Percentiles rank a stretch among this genome's conserved stretches.
phyloP scores from a whole-genome alignment of 495 filamentous ascomycete genomes.

The Trichoderma reesei region DNA sequence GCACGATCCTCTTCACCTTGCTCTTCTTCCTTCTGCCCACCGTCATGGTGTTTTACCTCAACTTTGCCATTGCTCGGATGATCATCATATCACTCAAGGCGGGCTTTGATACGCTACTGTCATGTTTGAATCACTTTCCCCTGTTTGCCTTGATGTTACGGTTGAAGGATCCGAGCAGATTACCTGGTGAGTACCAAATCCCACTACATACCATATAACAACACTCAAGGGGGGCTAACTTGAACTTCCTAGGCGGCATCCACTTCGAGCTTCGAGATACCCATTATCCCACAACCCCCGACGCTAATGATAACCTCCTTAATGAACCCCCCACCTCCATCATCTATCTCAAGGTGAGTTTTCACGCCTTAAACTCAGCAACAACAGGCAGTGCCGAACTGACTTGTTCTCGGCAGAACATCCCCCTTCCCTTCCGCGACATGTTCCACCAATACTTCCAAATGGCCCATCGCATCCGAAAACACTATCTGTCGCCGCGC shows the following conservation, averaged over 20 bases:
- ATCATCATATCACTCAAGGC: constrained; percentile 89
- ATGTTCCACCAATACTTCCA: constrained; percentile 99
- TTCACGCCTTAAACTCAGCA: background rate
- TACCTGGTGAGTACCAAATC: constrained; percentile 55
- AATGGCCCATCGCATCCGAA: constrained; percentile 80
- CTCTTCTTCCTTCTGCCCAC: constrained; percentile 94
- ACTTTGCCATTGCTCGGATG: constrained; percentile 91
- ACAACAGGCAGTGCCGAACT: background rate
- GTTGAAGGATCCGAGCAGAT: constrained; percentile 80
- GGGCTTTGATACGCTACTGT: constrained; percentile 76
- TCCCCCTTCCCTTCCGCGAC: constrained; percentile 76
- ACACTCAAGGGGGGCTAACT: background rate
- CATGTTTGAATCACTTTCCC: constrained; percentile 95
- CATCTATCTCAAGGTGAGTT: constrained; percentile 64
- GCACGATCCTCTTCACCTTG: constrained; percentile 92
- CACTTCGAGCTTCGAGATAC: constrained; percentile 81
- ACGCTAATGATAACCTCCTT: constrained; percentile 23
- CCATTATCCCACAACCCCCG: constrained; percentile 36
- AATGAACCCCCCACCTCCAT: constrained; percentile 51
- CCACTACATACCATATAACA: background rate
- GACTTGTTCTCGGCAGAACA: constrained; percentile 46
- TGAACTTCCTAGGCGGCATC: constrained; percentile 55
- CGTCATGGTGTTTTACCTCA: constrained; percentile 90
- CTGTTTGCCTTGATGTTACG: constrained; percentile 95
- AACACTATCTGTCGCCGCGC: constrained; percentile 83